Conservation (phyloP, 768 basidiomycete genomes). For the Leccinum sublutescens region DNA sequence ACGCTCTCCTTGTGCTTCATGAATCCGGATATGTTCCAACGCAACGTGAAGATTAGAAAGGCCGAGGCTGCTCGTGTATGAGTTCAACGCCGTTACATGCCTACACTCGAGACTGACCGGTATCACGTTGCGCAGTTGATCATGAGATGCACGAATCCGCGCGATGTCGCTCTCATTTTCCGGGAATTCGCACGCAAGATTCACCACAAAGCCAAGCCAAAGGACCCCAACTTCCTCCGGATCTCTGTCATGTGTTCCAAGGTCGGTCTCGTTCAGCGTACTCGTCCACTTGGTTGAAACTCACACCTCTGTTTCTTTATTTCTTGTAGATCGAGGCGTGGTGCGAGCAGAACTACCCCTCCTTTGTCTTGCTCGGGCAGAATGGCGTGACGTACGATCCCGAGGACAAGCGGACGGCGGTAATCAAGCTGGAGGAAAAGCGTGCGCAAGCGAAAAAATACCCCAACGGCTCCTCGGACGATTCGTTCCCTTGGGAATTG, state of each 20-base stretch:
- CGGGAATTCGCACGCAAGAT: slow-evolving; percentile 77
- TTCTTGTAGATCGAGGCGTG: slow-evolving; percentile 80
- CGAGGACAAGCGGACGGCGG: slow-evolving; percentile 54
- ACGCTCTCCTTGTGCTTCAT: slow-evolving; percentile 91
- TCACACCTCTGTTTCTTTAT: slow-evolving; percentile 1
- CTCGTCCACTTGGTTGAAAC: slow-evolving; percentile 1
- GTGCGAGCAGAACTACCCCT: slow-evolving; percentile 92
- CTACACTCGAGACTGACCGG: not conserved
- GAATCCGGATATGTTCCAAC: slow-evolving; percentile 82
- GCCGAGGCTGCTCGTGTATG: slow-evolving; percentile 81
- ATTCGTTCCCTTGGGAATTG: slow-evolving; percentile 32
- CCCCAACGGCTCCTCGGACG: slow-evolving; percentile 6
- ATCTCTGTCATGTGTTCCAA: slow-evolving; percentile 83
- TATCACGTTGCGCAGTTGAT: slow-evolving; percentile 59
- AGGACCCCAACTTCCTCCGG: slow-evolving; percentile 85
- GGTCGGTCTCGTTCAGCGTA: slow-evolving; percentile 39
- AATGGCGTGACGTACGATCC: slow-evolving; percentile 40
- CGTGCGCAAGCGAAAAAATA: slow-evolving; percentile 34
- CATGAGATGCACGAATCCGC: slow-evolving; percentile 87
- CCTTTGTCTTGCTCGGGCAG: slow-evolving; percentile 56
- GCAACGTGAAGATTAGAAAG: slow-evolving; percentile 94
- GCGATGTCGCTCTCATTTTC: slow-evolving; percentile 89
- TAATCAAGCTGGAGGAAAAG: slow-evolving; percentile 46
- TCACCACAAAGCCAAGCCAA: slow-evolving; percentile 72
- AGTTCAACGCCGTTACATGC: not conserved